phyloP scores from a whole-genome alignment of 495 filamentous ascomycete genomes.

The Antarctomyces pellizariae region DNA sequence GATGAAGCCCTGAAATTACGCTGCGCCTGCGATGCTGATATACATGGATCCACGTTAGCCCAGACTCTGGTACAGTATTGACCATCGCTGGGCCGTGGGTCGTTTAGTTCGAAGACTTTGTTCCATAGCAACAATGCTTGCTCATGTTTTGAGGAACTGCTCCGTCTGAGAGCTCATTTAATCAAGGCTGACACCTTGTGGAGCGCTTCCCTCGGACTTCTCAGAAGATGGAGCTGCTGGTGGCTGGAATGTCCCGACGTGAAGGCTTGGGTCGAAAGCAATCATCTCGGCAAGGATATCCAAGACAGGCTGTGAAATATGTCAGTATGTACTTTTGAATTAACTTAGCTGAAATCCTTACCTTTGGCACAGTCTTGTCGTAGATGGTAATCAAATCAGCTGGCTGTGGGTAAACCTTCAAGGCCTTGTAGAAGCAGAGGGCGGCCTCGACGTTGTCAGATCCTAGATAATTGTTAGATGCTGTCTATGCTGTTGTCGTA shows the following conservation, averaged over 20 bases:
- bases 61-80: too few relatives aligned
- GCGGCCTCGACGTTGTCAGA: slow-evolving; percentile 61
- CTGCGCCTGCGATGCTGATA: too few relatives aligned
- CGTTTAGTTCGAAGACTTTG: too few relatives aligned
- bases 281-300: slow-evolving; percentile 97
- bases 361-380: slow-evolving; percentile 91
- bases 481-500: too few relatives aligned
- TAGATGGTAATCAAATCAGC: slow-evolving; percentile 86
- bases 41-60: too few relatives aligned
- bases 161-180: neutral
- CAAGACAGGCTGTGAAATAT: slow-evolving; percentile 42
- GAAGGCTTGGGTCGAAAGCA: slow-evolving; percentile 55
- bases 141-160: too few relatives aligned
- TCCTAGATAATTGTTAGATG: slow-evolving; percentile 21
- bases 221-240: too few relatives aligned
- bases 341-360: slow-evolving; percentile 12
- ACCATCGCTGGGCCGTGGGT: too few relatives aligned
- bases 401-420: slow-evolving; percentile 93
- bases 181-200: neutral
- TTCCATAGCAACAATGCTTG: too few relatives aligned
- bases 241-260: slow-evolving; percentile 28
- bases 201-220: slow-evolving; percentile 10
- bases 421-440: slow-evolving; percentile 84
- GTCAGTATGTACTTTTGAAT: slow-evolving; percentile 7
- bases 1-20: too few relatives aligned